These are phyloP conservation scores for Alternaria solani DNA, from an alignment of 2,329 filamentous ascomycete genomes.

Conservation along the genomic window DNA sequence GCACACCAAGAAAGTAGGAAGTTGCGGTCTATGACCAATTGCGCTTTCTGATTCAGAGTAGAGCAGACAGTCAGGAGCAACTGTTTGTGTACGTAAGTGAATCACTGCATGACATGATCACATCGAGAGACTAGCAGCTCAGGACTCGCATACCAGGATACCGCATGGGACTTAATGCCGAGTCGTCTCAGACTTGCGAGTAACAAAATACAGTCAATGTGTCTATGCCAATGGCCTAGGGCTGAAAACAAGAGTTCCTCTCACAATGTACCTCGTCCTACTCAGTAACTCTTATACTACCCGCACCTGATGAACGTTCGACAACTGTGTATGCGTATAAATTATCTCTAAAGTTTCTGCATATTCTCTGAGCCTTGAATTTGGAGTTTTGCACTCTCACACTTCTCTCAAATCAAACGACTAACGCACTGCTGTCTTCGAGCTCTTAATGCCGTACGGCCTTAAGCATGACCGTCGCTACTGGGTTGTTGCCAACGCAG, in stretches of 20 bases:
- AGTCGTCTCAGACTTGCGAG: background rate
- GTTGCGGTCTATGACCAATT: background rate
- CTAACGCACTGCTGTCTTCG: background rate
- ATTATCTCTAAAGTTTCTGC: background rate
- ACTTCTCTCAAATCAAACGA: background rate
- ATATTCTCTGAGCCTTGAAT: background rate
- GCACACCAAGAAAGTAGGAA: background rate
- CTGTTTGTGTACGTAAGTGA: background rate
- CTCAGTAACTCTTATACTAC: background rate
- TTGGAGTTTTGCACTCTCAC: background rate
- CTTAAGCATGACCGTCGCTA: background rate
- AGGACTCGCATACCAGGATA: background rate
- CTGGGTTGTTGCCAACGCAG: background rate
- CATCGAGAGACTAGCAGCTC: background rate
- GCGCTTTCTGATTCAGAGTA: background rate
- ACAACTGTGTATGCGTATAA: background rate
- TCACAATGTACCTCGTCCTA: background rate
- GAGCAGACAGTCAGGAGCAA: background rate
- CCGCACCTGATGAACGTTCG: background rate
- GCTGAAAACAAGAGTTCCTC: background rate
- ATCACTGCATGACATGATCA: background rate
- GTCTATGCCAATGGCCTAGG: background rate
- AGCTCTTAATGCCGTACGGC: background rate
- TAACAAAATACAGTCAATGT: background rate
- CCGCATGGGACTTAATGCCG: background rate